Evolutionary conservation across 73 alveolate genomes (phyloP).

Genomic region (Urostyla sp.): DNA sequence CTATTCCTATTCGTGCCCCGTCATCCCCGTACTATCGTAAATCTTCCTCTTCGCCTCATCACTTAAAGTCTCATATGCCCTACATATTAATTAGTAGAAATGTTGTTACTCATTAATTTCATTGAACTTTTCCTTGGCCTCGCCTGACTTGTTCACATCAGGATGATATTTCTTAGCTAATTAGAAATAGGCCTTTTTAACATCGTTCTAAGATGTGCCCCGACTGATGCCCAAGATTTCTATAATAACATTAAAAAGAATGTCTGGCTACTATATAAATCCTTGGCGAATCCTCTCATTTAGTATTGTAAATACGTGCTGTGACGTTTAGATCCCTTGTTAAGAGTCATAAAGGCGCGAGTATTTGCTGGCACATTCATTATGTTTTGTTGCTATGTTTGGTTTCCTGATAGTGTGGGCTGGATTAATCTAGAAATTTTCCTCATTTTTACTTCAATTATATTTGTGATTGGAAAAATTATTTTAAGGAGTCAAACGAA

Average conservation of each 20-base stretch:
- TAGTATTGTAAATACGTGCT: neutral
- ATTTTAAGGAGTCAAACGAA: too few species aligned
- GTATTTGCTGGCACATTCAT: too few species aligned
- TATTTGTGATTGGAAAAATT: too few species aligned
- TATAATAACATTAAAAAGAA: neutral
- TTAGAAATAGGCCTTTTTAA: conserved; percentile 59
- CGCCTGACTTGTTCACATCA: conserved; percentile 87
- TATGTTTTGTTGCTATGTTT: too few species aligned
- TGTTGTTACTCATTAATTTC: conserved; percentile 68
- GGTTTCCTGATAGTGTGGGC: too few species aligned
- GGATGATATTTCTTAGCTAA: conserved; percentile 75
- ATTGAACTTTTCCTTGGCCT: conserved; percentile 91
- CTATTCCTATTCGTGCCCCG: conserved; percentile 76
- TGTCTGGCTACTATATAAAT: conserved; percentile 1
- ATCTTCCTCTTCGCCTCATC: conserved; percentile 75
- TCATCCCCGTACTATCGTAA: conserved; percentile 83
- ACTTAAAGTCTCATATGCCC: conserved; percentile 88
- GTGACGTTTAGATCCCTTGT: neutral
- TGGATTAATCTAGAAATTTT: too few species aligned
- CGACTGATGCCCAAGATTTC: conserved; percentile 56
- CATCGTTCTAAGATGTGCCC: conserved; percentile 49
- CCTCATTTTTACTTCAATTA: too few species aligned
- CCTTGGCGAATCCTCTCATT: neutral
- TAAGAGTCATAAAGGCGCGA: too few species aligned
- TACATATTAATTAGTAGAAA: neutral